Evolutionary conservation across 306 rosid genomes (phyloP).

Genomic region (Glycine tomentella): DNA sequence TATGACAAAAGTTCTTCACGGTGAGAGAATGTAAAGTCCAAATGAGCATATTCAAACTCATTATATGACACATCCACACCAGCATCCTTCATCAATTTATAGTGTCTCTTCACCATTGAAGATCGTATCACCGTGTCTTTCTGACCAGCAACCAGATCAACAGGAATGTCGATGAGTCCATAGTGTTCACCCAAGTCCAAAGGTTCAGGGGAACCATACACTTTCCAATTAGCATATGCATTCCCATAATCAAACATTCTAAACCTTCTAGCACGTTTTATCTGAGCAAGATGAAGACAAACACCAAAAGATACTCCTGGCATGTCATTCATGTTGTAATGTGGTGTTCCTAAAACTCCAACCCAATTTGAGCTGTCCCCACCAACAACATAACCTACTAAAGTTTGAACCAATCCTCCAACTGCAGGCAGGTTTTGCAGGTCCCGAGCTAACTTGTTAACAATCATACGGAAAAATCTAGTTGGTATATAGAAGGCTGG

Average conservation of each 20-base stretch:
- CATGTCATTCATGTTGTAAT: slow-evolving; percentile 98
- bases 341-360: slow-evolving; percentile 84
- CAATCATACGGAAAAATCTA: slow-evolving; percentile 91
- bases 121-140: slow-evolving; percentile 86
- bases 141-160: slow-evolving; percentile 89
- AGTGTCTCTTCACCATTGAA: slow-evolving; percentile 85
- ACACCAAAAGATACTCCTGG: slow-evolving; percentile 84
- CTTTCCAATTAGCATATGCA: slow-evolving; percentile 59
- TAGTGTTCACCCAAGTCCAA: slow-evolving; percentile 74
- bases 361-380: slow-evolving; percentile 99
- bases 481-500: slow-evolving; percentile 93
- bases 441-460: slow-evolving; percentile 90
- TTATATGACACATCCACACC: slow-evolving; percentile 71
- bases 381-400: slow-evolving; percentile 81
- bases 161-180: slow-evolving; percentile 73
- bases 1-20: slow-evolving; percentile 84
- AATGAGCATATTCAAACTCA: slow-evolving; percentile 90
- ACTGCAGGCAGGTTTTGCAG: slow-evolving; percentile 88
- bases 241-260: slow-evolving; percentile 82
- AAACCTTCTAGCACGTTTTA: slow-evolving; percentile 72
- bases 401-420: slow-evolving; percentile 91
- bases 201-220: slow-evolving; percentile 77
- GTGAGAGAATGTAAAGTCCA: slow-evolving; percentile 94
- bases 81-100: slow-evolving; percentile 69
- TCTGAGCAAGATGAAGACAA: slow-evolving; percentile 89